A percentile compares a stretch with the other conserved stretches of the same genome.
Conservation (phyloP, 129 eudicot genomes). For the Mikania micrantha region DNA sequence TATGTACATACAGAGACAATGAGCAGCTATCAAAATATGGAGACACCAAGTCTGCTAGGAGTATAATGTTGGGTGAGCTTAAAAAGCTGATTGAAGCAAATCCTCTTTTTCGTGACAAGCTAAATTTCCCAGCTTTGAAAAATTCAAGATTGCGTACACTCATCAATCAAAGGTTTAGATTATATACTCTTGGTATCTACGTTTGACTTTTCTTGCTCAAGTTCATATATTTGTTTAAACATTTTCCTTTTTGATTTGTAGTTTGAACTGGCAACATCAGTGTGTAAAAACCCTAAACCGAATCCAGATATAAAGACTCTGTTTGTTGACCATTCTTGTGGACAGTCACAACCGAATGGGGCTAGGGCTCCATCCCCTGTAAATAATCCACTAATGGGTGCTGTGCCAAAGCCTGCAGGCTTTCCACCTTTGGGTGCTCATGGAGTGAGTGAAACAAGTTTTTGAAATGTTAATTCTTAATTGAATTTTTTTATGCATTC, state of each 20-base stretch:
- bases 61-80: slow-evolving; percentile 59
- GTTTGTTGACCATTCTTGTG: slow-evolving; percentile 88
- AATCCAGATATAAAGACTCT: slow-evolving; percentile 85
- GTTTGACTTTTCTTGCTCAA: neutral
- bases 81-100: slow-evolving; percentile 56
- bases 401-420: slow-evolving; percentile 69
- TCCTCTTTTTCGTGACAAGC: slow-evolving; percentile 54
- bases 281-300: slow-evolving; percentile 78
- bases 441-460: slow-evolving; percentile 51
- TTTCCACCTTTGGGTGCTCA: slow-evolving; percentile 83
- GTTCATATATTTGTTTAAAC: slow-evolving; percentile 1
- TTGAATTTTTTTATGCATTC: neutral
- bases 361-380: slow-evolving; percentile 89
- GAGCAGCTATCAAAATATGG: slow-evolving; percentile 59
- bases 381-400: slow-evolving; percentile 64
- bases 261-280: slow-evolving; percentile 55
- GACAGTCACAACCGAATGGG: slow-evolving; percentile 81
- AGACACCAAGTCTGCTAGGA: slow-evolving; percentile 57
- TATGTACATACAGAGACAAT: slow-evolving; percentile 36
- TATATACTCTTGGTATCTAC: neutral
- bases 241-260: neutral
- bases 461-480: neutral
- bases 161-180: slow-evolving; percentile 64
- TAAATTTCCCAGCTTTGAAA: slow-evolving; percentile 56
- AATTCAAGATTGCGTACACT: slow-evolving; percentile 73